Percentiles rank a stretch among this genome's conserved stretches.
phyloP scores from a whole-genome alignment of 2,329 filamentous ascomycete genomes.

The Epichloe coenophiala region DNA sequence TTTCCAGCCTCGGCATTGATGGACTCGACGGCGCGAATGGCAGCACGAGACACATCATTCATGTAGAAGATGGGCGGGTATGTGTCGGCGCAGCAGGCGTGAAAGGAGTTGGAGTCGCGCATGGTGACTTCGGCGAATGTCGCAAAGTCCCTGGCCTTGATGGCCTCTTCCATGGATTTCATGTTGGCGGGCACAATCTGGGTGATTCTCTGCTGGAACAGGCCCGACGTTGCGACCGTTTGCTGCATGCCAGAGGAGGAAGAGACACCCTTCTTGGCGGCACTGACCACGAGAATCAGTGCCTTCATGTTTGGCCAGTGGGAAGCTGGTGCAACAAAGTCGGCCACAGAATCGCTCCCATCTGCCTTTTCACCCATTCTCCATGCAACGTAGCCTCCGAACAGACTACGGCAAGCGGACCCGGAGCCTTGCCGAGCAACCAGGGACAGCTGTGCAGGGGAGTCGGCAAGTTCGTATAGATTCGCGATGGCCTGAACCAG shows the following conservation, averaged over 20 bases:
- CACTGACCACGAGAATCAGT: slow-evolving; percentile 78
- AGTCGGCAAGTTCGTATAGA: slow-evolving; percentile 73
- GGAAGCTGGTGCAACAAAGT: slow-evolving; percentile 72
- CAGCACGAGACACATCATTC: slow-evolving; percentile 82
- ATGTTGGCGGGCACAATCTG: slow-evolving; percentile 73
- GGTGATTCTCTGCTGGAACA: slow-evolving; percentile 66
- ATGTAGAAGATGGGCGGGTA: slow-evolving; percentile 98
- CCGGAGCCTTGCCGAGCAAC: slow-evolving; percentile 91
- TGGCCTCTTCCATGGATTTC: slow-evolving; percentile 71
- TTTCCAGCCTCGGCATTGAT: slow-evolving; percentile 72
- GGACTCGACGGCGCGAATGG: slow-evolving; percentile 76
- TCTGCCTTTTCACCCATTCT: slow-evolving; percentile 62
- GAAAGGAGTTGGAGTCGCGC: slow-evolving; percentile 95
- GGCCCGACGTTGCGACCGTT: slow-evolving; percentile 79
- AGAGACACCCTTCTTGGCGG: slow-evolving; percentile 89
- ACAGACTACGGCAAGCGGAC: slow-evolving; percentile 83
- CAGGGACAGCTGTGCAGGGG: slow-evolving; percentile 69
- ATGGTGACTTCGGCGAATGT: slow-evolving; percentile 84
- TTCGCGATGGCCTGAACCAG: slow-evolving; percentile 78
- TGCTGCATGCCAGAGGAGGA: slow-evolving; percentile 95
- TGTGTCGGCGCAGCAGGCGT: slow-evolving; percentile 87
- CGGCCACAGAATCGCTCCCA: slow-evolving; percentile 75
- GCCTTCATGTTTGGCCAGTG: slow-evolving; percentile 97
- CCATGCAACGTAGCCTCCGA: slow-evolving; percentile 96
- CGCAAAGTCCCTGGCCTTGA: slow-evolving; percentile 66